These are phyloP conservation scores for Multifurca ochricompacta DNA, from an alignment of 768 basidiomycete genomes.

Conservation along the genomic window DNA sequence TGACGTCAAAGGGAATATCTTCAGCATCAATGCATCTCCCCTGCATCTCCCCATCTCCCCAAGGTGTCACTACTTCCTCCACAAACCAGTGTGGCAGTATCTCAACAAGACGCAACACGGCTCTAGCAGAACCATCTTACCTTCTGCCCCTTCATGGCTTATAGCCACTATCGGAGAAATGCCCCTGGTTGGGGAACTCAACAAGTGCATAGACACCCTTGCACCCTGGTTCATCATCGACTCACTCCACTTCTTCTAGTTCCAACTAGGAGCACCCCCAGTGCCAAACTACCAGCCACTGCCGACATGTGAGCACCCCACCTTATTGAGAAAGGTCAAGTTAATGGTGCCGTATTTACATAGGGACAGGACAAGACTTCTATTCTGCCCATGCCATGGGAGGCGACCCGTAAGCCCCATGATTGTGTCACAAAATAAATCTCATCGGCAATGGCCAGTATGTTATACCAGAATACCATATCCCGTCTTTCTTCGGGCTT, in stretches of 20 bases:
- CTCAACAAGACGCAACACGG: neutral
- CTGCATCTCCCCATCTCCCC: too few relatives aligned
- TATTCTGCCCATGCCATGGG: slow-evolving; percentile 54
- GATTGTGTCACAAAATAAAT: neutral
- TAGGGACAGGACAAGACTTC: slow-evolving; percentile 58
- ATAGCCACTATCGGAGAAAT: slow-evolving; percentile 36
- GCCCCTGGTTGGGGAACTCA: slow-evolving; percentile 44
- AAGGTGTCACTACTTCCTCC: too few relatives aligned
- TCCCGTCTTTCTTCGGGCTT: slow-evolving; percentile 24
- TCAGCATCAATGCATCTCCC: too few relatives aligned
- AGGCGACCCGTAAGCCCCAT: slow-evolving; percentile 45
- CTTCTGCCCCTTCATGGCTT: slow-evolving; percentile 33
- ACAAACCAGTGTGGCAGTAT: neutral
- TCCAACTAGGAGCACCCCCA: slow-evolving; percentile 18
- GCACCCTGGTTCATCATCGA: neutral
- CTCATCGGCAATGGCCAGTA: slow-evolving; percentile 21
- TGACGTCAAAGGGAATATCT: too few relatives aligned
- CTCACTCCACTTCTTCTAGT: slow-evolving; percentile 9
- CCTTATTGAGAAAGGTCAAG: neutral
- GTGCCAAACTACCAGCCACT: slow-evolving; percentile 34
- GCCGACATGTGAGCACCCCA: slow-evolving; percentile 28
- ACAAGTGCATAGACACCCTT: slow-evolving; percentile 25
- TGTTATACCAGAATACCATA: slow-evolving; percentile 33
- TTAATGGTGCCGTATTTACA: slow-evolving; percentile 3
- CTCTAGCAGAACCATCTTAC: neutral